Percentiles rank a stretch among this genome's conserved stretches.
Evolutionary conservation across 1,139 yeast species (phyloP).

Genomic region (Sugiyamaella pinicola): DNA sequence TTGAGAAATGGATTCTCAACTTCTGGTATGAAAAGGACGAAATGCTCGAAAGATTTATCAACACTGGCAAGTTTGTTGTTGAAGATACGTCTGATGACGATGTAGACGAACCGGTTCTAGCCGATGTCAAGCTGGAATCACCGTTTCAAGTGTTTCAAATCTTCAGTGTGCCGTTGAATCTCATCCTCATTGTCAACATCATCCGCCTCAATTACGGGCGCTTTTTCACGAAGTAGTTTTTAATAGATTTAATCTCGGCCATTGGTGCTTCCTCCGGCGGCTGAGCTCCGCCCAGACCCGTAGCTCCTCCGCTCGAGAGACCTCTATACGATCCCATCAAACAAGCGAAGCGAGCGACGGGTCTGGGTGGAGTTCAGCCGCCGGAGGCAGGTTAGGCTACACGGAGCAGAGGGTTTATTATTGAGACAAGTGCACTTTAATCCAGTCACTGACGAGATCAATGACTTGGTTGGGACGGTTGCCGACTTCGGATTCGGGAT

Average conservation of each 20-base stretch:
- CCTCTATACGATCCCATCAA: too few relatives aligned
- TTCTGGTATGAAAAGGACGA: conserved; percentile 83
- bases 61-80: conserved; percentile 56
- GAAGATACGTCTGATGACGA: conserved; percentile 28
- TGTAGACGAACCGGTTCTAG: conserved; percentile 24
- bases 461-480: conserved; percentile 39
- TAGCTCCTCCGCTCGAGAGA: too few relatives aligned
- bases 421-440: conserved; percentile 29
- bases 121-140: conserved; percentile 33
- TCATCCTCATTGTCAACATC: conserved; percentile 28
- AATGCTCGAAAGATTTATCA: conserved; percentile 60
- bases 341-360: too few relatives aligned
- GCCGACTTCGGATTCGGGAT: conserved; percentile 39
- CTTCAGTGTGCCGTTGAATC: conserved; percentile 41
- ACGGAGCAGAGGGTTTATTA: neutral
- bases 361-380: conserved; percentile 5
- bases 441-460: conserved; percentile 34
- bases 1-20: conserved; percentile 73
- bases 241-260: neutral
- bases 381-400: too few relatives aligned
- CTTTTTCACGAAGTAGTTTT: conserved; percentile 1
- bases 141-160: conserved; percentile 39
- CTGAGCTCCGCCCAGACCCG: too few relatives aligned
- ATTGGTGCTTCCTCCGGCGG: too few relatives aligned
- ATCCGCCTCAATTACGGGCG: conserved; percentile 7